Evolutionary conservation across 164 flowering plant genomes (phyloP).

Genomic region (Akebia trifoliata): DNA sequence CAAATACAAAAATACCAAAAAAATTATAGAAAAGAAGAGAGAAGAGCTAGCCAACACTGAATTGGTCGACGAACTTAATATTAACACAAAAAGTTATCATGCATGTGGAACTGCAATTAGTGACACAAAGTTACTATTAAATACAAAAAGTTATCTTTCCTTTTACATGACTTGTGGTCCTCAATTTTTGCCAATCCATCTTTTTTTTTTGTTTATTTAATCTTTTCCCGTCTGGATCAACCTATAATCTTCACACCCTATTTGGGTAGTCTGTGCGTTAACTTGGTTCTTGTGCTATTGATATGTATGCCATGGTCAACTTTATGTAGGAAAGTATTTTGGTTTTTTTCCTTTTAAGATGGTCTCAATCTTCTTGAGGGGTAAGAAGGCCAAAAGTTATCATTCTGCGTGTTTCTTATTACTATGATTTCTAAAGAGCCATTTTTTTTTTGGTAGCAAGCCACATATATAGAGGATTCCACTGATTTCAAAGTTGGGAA

Average conservation of each 20-base stretch:
- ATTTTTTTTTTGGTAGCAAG: slow-evolving; percentile 77
- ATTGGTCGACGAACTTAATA: too few species aligned
- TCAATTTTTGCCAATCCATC: background rate
- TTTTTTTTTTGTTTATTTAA: background rate
- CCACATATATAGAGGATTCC: slow-evolving; percentile 61
- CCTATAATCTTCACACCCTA: background rate
- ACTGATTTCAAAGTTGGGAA: slow-evolving; percentile 63
- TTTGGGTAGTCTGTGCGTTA: background rate
- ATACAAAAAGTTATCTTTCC: background rate
- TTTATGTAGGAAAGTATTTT: background rate
- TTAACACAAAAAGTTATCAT: too few species aligned
- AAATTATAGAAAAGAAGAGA: too few species aligned
- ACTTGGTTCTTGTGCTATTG: background rate
- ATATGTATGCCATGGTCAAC: background rate
- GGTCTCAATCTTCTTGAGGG: background rate
- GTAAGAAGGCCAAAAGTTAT: too few species aligned
- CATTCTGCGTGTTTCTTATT: too few species aligned
- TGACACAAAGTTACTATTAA: background rate
- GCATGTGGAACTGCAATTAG: background rate
- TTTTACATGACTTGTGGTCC: background rate
- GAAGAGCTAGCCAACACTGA: too few species aligned
- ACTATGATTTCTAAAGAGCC: too few species aligned
- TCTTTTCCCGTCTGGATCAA: background rate
- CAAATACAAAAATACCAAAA: too few species aligned
- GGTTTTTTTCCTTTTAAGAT: background rate